Evolutionary conservation across 768 basidiomycete species (phyloP).

Genomic region (Porphyrellus cyaneotinctus): DNA sequence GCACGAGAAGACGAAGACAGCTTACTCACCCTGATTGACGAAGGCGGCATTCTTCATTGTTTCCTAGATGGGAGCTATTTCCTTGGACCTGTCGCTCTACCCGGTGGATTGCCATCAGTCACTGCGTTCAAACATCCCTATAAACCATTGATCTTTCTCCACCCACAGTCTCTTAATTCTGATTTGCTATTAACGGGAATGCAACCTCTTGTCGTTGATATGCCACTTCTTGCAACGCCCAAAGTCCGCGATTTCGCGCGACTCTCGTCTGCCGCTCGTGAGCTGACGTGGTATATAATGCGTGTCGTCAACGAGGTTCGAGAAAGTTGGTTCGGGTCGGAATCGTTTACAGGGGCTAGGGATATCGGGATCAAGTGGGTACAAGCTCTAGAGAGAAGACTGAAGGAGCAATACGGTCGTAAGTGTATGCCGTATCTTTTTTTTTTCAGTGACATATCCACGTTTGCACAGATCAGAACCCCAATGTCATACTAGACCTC

Average conservation of each 20-base stretch:
- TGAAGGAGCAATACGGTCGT: conserved; percentile 67
- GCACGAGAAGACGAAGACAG: conserved; percentile 54
- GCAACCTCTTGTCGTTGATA: conserved; percentile 43
- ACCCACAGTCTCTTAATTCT: conserved; percentile 33
- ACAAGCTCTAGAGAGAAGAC: conserved; percentile 56
- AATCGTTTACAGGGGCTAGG: conserved; percentile 60
- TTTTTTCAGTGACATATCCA: conserved; percentile 9
- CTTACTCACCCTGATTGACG: conserved; percentile 59
- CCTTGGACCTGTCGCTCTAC: conserved; percentile 47
- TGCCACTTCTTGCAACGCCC: conserved; percentile 56
- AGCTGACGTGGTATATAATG: conserved; percentile 68
- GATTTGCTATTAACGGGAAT: conserved; percentile 26
- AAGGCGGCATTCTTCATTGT: conserved; percentile 51
- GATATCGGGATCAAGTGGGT: conserved; percentile 75
- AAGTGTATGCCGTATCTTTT: conserved; percentile 25
- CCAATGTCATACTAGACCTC: conserved; percentile 66
- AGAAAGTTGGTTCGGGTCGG: conserved; percentile 67
- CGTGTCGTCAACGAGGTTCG: conserved; percentile 72
- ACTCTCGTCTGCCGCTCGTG: conserved; percentile 63
- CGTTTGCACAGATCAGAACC: conserved; percentile 46
- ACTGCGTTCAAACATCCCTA: conserved; percentile 42
- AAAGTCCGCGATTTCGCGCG: conserved; percentile 66
- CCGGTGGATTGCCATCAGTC: conserved; percentile 32
- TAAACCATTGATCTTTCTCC: conserved; percentile 47
- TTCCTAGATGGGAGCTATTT: conserved; percentile 78